Evolutionary conservation across 495 filamentous ascomycete species (phyloP), one percentile per base, ranked within the genome.

Genomic region (Annulohypoxylon moriforme): DNA sequence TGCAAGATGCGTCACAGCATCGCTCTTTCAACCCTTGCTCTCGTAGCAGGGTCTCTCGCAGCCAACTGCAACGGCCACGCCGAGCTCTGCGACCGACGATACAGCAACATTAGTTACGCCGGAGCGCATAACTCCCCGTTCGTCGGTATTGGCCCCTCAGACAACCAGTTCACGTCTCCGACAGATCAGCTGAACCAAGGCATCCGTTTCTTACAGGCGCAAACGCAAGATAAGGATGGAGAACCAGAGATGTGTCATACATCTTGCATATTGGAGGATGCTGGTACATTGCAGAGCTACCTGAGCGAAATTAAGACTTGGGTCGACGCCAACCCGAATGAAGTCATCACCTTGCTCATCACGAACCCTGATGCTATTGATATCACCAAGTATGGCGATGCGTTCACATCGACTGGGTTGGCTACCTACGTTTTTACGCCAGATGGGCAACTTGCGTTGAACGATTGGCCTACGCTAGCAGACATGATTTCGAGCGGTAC

Each of bases 41-140:
- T 75, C 5, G 69, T 53, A 29, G 67, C 69, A 31, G 68, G 64
- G 38, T 58, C 63, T 34, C 57, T 73, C 18, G 77, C 71, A 10
- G 69, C 75, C 16, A 79, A 90, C 24, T 97, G 93, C 82, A 97
- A 97, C 77, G 85, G 86, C 69, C 89, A 92, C 69, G 77, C 86
- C 9, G 91, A 93, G 73, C 88, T 94, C 69, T 97, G 93, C 80
- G 71, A 74, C 14, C 83, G 91, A 31, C 81, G 81, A 16, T 97
- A 93, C 72, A 91, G 91, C 79, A 91, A 96, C 67, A 89, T 96
- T 66, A 93, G 91, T 53, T 87, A 90, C 76, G 85, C 94, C 1
- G 91, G 89, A 4, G 87, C 91, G 46, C 91, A 97, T 77, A 94
- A 95, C 77, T 93, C 90, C 22, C 90, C 91, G 0, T 97, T 97